A percentile compares a stretch with the other conserved stretches of the same genome.
Conservation (phyloP, 352 stramenopile species). For the Globisporangium middletonii region DNA sequence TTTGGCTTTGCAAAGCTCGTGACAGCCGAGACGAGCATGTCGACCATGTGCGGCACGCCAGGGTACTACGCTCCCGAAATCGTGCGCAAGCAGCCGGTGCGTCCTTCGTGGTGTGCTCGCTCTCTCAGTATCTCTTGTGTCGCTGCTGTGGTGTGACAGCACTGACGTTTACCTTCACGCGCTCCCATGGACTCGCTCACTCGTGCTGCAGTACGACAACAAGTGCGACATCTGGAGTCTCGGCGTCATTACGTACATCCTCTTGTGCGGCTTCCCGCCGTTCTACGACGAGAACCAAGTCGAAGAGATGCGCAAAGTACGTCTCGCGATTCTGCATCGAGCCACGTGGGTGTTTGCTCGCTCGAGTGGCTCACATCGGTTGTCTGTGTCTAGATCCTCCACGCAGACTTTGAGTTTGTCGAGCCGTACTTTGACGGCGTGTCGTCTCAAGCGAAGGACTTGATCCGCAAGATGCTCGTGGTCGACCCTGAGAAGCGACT, state of each 20-base stretch:
- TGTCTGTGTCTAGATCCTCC: constrained; percentile 38
- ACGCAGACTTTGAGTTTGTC: constrained; percentile 89
- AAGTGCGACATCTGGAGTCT: constrained; percentile 96
- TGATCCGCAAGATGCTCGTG: constrained; percentile 92
- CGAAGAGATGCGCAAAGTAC: constrained; percentile 75
- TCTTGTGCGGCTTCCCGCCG: constrained; percentile 94
- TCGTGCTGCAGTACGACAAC: constrained; percentile 81
- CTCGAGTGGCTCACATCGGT: not conserved
- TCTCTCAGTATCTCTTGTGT: too few relatives aligned
- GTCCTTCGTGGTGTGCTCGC: not conserved
- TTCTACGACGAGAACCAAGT: constrained; percentile 94
- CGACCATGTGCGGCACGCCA: constrained; percentile 89
- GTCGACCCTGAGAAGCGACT: constrained; percentile 85
- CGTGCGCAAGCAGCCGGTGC: constrained; percentile 86
- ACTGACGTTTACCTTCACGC: too few relatives aligned
- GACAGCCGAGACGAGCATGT: constrained; percentile 78
- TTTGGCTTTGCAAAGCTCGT: constrained; percentile 87
- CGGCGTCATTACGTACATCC: constrained; percentile 87
- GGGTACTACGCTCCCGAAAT: constrained; percentile 96
- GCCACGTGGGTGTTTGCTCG: not conserved
- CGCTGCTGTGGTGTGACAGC: too few relatives aligned
- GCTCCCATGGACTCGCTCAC: too few relatives aligned
- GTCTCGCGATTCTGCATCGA: not conserved
- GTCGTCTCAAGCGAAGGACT: constrained; percentile 86
- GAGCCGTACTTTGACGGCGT: constrained; percentile 90